phyloP scores from a whole-genome alignment of 2,329 filamentous ascomycete species.

The Botrytis galanthina region DNA sequence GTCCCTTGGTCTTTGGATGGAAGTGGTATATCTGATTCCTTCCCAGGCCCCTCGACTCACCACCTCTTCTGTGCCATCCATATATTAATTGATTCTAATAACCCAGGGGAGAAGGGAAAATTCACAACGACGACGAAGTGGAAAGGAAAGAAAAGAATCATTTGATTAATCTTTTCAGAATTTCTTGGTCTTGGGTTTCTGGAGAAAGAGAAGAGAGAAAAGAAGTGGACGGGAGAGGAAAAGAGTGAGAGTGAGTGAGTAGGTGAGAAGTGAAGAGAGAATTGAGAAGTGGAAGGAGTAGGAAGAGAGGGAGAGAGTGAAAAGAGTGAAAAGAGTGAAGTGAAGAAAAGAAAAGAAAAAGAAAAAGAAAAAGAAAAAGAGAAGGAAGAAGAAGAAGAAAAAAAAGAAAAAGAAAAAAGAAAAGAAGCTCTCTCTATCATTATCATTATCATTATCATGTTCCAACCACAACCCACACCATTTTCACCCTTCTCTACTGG shows the following conservation, averaged over 20 bases:
- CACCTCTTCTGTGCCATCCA: background rate
- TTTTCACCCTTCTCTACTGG: conserved; percentile 32
- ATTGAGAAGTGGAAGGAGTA: background rate
- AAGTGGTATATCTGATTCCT: background rate
- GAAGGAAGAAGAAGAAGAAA: background rate
- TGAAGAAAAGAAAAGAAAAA: background rate
- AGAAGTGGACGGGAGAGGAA: background rate
- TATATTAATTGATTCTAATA: background rate
- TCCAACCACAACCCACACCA: conserved; percentile 38
- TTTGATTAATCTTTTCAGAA: background rate
- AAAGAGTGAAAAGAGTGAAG: background rate
- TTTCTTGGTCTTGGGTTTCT: background rate
- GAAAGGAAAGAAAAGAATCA: background rate
- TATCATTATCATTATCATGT: conserved; percentile 27
- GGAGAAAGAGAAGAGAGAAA: background rate
- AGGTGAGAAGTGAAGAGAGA: background rate
- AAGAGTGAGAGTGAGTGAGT: too few species aligned
- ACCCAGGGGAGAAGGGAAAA: background rate
- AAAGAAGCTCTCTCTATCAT: conserved; percentile 4
- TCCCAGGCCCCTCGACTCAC: background rate
- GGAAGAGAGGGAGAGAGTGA: background rate
- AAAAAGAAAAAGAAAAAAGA: too few species aligned
- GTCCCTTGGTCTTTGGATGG: background rate
- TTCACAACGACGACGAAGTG: background rate
- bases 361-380: background rate